Evolutionary conservation across 352 stramenopile species (phyloP), one percentile per base, ranked within the genome.

Genomic region (Pythium apleroticum): DNA sequence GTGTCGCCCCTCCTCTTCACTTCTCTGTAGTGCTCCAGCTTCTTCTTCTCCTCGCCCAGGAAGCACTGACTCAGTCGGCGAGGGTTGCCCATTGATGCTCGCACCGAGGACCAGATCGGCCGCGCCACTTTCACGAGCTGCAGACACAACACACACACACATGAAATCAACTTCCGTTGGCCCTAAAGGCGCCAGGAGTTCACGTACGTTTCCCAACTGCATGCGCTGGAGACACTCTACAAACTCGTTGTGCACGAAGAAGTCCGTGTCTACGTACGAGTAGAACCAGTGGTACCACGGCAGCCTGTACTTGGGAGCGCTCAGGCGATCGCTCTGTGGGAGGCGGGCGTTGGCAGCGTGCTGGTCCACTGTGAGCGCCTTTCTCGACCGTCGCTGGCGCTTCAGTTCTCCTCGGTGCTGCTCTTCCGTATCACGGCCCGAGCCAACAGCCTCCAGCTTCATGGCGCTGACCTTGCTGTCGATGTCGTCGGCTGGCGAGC

Each of bases 231-330:
- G 71, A 66, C 84, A 93, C 24, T 90, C 76, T 12, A 89, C 54
- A 50, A 95, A 93, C 70, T 93, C 84, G 28, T 90, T 90, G 52
- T 91, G 76, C n/a, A 20, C 28, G 63, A 93, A 91, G 62, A 89
- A 95, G 22, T 86, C 80, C 12, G 69, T 63, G 68, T 92, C 81
- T 27, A 81, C 56, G 53, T 73, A 86, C 52, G 78, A 84, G 49
- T 87, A 84, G 60, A 92, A 90, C 81, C 84, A 92, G 52, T 89
- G 74, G 41, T 33, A 75, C 80, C 78, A 88, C 22, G 84, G 84
- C n/a, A 92, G 64, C 28, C 80, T 61, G 33, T 87, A 88, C 48
- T 73, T 78, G 22, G 24, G 24, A 5, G 19, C 28, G 8, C 24
- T 22, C 12, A 73, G 52, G 8, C 54, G 35, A 17, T 53, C 45